These are phyloP conservation scores for Combretum micranthum DNA, from an alignment of 345 rosid species.

Conservation along the genomic window DNA sequence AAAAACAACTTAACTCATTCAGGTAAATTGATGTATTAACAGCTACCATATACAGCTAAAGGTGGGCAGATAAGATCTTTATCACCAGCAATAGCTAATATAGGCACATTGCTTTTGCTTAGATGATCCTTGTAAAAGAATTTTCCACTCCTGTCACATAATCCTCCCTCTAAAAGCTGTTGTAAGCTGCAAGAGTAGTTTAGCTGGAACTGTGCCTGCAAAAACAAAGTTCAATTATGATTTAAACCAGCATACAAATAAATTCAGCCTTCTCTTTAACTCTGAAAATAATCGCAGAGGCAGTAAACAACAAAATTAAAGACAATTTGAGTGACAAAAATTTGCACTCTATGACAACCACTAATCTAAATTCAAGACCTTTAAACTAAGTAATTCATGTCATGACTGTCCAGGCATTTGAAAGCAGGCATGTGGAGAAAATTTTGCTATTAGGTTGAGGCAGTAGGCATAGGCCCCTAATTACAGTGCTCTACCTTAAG, in stretches of 20 bases:
- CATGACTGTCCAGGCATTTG: no score
- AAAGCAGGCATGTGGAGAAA: no score
- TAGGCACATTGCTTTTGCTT: slow-evolving; percentile 57
- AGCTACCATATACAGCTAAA: slow-evolving; percentile 72
- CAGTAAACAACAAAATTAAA: no score
- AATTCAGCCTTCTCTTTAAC: background rate
- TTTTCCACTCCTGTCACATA: slow-evolving; percentile 48
- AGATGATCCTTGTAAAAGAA: slow-evolving; percentile 69
- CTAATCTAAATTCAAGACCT: no score
- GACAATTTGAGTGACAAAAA: no score
- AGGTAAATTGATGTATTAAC: background rate
- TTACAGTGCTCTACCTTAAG: no score
- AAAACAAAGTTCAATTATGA: background rate
- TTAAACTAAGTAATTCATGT: no score
- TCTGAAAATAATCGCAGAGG: no score
- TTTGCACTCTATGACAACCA: no score
- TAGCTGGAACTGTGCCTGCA: slow-evolving; percentile 68
- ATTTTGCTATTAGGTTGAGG: no score
- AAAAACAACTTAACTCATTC: background rate
- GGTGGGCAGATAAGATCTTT: slow-evolving; percentile 77
- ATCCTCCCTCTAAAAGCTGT: slow-evolving; percentile 60
- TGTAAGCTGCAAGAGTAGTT: slow-evolving; percentile 63
- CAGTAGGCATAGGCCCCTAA: no score
- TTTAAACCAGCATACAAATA: no score
- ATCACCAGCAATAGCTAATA: slow-evolving; percentile 79